Conservation (phyloP, 148 eudicot species). For the Agrostemma githago region DNA sequence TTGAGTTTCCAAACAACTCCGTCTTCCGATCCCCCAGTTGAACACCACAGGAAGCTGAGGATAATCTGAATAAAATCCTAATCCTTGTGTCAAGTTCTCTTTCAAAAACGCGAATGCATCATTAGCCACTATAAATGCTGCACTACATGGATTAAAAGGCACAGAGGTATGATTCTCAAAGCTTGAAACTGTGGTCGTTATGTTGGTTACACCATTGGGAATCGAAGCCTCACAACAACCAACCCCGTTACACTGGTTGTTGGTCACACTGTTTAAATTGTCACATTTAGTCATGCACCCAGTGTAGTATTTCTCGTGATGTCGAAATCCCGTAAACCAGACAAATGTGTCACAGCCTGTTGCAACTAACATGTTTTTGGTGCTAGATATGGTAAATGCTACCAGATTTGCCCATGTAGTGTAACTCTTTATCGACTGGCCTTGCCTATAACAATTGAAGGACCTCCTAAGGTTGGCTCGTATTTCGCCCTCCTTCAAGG, state of each 20-base stretch:
- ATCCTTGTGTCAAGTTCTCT: not conserved
- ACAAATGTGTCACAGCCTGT: conserved; percentile 21
- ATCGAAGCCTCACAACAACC: conserved; percentile 20
- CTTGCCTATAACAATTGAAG: conserved; percentile 8
- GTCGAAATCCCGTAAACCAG: conserved; percentile 11
- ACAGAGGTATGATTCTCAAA: not conserved
- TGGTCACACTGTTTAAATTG: not conserved
- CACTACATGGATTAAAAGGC: conserved; percentile 17
- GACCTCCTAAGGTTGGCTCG: conserved; percentile 1
- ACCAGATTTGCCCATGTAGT: not conserved
- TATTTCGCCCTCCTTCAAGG: not conserved
- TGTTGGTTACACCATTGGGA: conserved; percentile 9
- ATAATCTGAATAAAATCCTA: not conserved
- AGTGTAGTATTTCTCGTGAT: conserved; percentile 11
- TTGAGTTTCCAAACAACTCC: conserved; percentile 11
- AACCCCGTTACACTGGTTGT: conserved; percentile 14
- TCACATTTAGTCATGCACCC: conserved; percentile 23
- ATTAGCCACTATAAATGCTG: conserved; percentile 18
- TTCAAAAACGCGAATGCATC: not conserved
- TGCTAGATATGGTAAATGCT: conserved; percentile 14
- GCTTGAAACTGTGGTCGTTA: not conserved
- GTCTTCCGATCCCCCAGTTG: conserved; percentile 23
- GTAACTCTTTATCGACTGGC: not conserved
- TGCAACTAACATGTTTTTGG: conserved; percentile 12
- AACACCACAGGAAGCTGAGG: conserved; percentile 12